Evolutionary conservation across 805 yeast genomes (phyloP).

Genomic region (Saccharomycopsis sp.): DNA sequence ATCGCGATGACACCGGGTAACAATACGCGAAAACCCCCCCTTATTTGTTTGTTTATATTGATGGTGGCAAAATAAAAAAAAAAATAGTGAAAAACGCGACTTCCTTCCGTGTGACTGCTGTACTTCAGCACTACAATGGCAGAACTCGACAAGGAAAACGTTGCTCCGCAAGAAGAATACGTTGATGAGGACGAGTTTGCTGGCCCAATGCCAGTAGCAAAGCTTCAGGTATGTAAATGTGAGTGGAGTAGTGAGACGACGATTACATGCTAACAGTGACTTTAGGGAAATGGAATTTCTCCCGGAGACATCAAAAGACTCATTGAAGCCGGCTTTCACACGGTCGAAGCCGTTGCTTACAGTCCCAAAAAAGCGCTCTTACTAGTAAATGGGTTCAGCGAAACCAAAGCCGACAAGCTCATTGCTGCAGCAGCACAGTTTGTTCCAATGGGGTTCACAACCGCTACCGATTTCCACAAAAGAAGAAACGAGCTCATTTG

Average conservation of each 20-base stretch:
- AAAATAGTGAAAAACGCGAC: too few species aligned
- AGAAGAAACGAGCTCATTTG: constrained; percentile 87
- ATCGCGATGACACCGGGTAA: too few species aligned
- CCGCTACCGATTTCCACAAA: constrained; percentile 89
- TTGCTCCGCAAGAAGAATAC: constrained; percentile 9
- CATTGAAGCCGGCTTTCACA: constrained; percentile 73
- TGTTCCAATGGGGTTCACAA: constrained; percentile 95
- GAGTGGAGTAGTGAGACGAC: too few species aligned
- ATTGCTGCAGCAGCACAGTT: constrained; percentile 73
- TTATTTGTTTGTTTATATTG: too few species aligned
- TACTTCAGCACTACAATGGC: too few species aligned
- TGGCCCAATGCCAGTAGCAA: constrained; percentile 48
- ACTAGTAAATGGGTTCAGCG: constrained; percentile 84
- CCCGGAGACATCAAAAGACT: constrained; percentile 70
- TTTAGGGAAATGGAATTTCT: constrained; percentile 84
- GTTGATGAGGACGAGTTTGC: constrained; percentile 46
- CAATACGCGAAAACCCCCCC: too few species aligned
- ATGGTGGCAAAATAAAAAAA: background rate
- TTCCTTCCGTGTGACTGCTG: too few species aligned
- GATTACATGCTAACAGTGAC: too few species aligned
- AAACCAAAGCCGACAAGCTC: constrained; percentile 85
- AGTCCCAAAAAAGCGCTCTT: constrained; percentile 68
- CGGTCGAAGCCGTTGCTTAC: constrained; percentile 89
- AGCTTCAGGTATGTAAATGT: constrained; percentile 32
- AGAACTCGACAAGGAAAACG: constrained; percentile 3